Base-by-base conservation (phyloP, 2,329 filamentous ascomycete species). In the Pseudogymnoascus sp. region DNA sequence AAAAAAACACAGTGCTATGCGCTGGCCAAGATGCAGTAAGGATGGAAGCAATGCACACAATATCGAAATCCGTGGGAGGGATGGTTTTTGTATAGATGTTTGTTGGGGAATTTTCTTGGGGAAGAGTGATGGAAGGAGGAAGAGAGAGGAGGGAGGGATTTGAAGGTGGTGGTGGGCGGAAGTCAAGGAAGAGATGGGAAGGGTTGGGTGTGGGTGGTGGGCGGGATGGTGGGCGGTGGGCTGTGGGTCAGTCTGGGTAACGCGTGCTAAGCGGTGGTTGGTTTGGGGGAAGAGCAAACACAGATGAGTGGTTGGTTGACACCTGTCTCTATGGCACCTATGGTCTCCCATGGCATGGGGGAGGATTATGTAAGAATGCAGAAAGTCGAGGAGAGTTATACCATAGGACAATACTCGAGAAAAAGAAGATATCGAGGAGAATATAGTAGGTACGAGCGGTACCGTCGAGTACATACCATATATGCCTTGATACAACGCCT, bases 1-100 rank as follows among this genome's bases (percentile, higher is more conserved):
- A 49, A 25, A 49, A 49, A 46, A 21, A 43, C 40, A 46, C 42
- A 46, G 42, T 43, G 16, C 42, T 46, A 46, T 46, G 42, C 42
- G 42, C 42, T 46, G 43, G 43, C 43, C 43, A 49, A 3, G 21
- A 28, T 49, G 43, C 43, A 49, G 21, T 3, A 49, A 6, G 12
- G 42, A 46, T 46, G 42, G 42, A 46, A 46, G 42, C 42, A 46
- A 46, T 46, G 21, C 42, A 25, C 42, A 46, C 18, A 46, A 46
- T 46, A 46, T 46, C 42, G 42, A 46, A 49, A 6, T n/a, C 43
- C 21, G 43, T 4, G 43, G 43, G 21, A 49, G 5, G 21, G 43
- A 49, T 49, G 43, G 7, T 14, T 46, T 25, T 49, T 25, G 43
- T 23, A 14, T 21, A 12, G 40, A 49, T 49, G 43, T 49, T 49